phyloP scores from a whole-genome alignment of 2,329 filamentous ascomycete species.

The Fusarium sp. region DNA sequence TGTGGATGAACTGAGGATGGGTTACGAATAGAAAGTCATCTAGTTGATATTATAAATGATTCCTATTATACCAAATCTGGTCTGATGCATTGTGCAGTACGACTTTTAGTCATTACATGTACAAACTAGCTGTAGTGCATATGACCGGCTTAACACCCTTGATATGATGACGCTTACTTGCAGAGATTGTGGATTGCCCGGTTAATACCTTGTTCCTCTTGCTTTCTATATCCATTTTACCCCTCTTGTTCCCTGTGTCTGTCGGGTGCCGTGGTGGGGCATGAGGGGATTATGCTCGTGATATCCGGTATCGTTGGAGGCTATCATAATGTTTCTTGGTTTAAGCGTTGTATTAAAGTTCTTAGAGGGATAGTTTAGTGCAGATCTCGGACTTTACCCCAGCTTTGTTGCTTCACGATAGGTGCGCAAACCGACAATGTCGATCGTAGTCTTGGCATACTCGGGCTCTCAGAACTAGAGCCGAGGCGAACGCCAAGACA shows the following conservation, averaged over 20 bases:
- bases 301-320: constrained; percentile 1
- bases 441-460: constrained; percentile 24
- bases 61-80: no score
- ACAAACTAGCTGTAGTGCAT: no score
- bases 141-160: no score
- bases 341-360: neutral
- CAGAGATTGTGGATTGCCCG: neutral
- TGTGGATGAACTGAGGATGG: no score
- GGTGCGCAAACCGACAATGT: constrained; percentile 17
- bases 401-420: constrained; percentile 3
- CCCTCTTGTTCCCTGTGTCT: neutral
- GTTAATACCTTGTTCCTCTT: neutral
- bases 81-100: no score
- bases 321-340: constrained; percentile 1
- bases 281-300: constrained; percentile 2
- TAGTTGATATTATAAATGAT: no score
- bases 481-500: neutral
- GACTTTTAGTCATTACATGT: no score
- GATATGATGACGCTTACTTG: neutral
- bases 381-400: constrained; percentile 14
- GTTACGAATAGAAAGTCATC: no score
- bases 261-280: constrained; percentile 10
- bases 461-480: neutral
- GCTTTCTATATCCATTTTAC: neutral
- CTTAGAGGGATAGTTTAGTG: neutral